Percentiles rank a stretch among this genome's conserved stretches.
Evolutionary conservation across 108 stramenopile species (phyloP).

Genomic region (Conticribra guillardii): DNA sequence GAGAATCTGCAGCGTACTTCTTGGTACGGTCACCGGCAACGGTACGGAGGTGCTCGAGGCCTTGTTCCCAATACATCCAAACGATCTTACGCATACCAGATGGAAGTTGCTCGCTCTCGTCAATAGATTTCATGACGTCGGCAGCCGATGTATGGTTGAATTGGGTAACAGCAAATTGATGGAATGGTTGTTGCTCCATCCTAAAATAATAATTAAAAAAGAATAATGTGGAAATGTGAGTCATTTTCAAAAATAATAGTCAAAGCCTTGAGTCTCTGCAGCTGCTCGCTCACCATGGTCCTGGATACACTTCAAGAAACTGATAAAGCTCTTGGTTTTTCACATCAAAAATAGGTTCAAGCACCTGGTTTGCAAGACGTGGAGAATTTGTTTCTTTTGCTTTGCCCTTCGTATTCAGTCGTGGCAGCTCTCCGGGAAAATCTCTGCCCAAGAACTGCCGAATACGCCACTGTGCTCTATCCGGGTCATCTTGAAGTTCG

Average conservation of each 20-base stretch:
- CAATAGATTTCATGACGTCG: too few species aligned
- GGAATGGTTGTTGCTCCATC: too few species aligned
- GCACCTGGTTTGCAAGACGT: neutral
- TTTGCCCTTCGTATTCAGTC: neutral
- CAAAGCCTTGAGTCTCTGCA: too few species aligned
- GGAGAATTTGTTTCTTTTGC: neutral
- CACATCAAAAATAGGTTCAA: conserved; percentile 11
- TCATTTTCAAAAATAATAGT: too few species aligned
- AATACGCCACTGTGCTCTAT: conserved; percentile 2
- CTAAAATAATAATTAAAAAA: too few species aligned
- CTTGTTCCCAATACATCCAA: conserved; percentile 16
- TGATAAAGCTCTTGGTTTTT: conserved; percentile 20
- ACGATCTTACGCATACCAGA: neutral
- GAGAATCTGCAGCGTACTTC: conserved; percentile 10
- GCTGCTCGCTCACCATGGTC: too few species aligned
- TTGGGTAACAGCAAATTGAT: too few species aligned
- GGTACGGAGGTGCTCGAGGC: conserved; percentile 1
- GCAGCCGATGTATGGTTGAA: too few species aligned
- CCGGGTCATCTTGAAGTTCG: conserved; percentile 9
- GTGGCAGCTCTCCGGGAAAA: neutral
- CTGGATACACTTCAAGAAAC: neutral
- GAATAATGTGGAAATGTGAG: too few species aligned
- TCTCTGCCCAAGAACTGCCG: conserved; percentile 7
- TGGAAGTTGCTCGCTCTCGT: neutral
- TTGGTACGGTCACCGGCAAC: neutral